Base-by-base conservation (phyloP, 2,329 filamentous ascomycete genomes). In the Lasiodiplodia citricola region DNA sequence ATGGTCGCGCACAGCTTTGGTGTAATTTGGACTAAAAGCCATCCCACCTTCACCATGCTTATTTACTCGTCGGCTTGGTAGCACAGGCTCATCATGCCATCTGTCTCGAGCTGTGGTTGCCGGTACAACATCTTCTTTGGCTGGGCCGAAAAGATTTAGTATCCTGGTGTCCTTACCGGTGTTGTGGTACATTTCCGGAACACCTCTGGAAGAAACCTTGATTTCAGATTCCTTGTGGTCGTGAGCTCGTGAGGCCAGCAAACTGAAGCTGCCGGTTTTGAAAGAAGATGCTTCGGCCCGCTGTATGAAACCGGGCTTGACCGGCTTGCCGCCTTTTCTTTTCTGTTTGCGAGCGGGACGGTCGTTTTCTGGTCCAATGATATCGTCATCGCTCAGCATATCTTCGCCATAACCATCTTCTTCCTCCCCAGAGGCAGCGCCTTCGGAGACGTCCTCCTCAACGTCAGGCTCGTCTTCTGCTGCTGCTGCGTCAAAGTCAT, bases 41-140 rank as follows among this genome's bases (percentile, higher is more conserved):
- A 85, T 69, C 70, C 80, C 76, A 74, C 83, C 74, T 72, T 73
- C 66, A 70, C 71, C 77, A 73, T 70, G 65, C 41, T 70, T 68
- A 71, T 73, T 71, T 70, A 77, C 79, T 50, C 73, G 73, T 11
- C 83, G 81, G 67, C 79, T 83, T 4, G 87, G 88, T 52, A 89
- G 79, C 3, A 83, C 84, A 13, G 82, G 79, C 70, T 88, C 83
- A 11, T 80, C 71, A 0, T 78, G 78, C 87, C 87, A 90, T 58
- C 80, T 79, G 67, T 86, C 83, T 66, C 85, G 80, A 18, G 83
- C 81, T 70, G 80, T 78, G 7, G 87, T 69, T 4, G 85, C 76
- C 11, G 83, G 80, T 21, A 80, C 76, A n/a, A 86, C 73, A 69
- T 88, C 86, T 21, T 84, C 80, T 16, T 80, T 74, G 31, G 80